phyloP scores from a whole-genome alignment of 306 rosid species.

The Casuarina glauca region DNA sequence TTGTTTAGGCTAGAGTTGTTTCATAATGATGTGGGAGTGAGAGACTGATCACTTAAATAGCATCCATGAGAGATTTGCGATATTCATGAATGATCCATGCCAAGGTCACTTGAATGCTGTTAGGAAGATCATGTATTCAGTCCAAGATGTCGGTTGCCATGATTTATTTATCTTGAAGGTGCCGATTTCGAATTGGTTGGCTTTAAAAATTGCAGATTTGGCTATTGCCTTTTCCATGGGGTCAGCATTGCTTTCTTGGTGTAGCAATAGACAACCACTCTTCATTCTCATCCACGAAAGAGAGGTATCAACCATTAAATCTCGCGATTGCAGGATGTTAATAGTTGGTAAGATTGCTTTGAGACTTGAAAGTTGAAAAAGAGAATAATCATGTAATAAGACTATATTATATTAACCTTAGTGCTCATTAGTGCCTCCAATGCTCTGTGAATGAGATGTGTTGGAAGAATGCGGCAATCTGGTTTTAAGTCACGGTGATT shows the following conservation, averaged over 20 bases:
- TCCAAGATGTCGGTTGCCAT: constrained; percentile 97
- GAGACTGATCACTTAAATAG: constrained; percentile 53
- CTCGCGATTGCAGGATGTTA: constrained; percentile 88
- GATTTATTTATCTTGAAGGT: constrained; percentile 93
- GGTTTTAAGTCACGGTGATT: constrained; percentile 42
- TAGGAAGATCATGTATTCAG: constrained; percentile 83
- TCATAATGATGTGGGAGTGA: constrained; percentile 53
- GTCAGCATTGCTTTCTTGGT: constrained; percentile 97
- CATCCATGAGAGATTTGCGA: constrained; percentile 60
- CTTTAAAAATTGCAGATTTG: constrained; percentile 99
- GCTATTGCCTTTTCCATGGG: constrained; percentile 94
- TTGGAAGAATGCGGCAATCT: constrained; percentile 46
- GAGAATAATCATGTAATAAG: constrained; percentile 59
- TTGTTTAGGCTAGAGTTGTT: constrained; percentile 51
- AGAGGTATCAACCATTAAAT: constrained; percentile 88
- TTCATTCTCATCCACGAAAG: constrained; percentile 83
- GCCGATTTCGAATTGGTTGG: constrained; percentile 99
- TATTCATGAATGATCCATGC: constrained; percentile 82
- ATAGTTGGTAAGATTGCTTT: constrained; percentile 99
- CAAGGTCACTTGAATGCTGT: constrained; percentile 77
- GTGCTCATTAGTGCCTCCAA: constrained; percentile 64
- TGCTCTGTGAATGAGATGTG: constrained; percentile 64
- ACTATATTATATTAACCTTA: constrained; percentile 66
- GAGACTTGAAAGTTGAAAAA: constrained; percentile 69
- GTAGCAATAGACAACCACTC: constrained; percentile 87